phyloP scores from a whole-genome alignment of 2,329 filamentous ascomycete genomes.

The Penicillium janthinellum region DNA sequence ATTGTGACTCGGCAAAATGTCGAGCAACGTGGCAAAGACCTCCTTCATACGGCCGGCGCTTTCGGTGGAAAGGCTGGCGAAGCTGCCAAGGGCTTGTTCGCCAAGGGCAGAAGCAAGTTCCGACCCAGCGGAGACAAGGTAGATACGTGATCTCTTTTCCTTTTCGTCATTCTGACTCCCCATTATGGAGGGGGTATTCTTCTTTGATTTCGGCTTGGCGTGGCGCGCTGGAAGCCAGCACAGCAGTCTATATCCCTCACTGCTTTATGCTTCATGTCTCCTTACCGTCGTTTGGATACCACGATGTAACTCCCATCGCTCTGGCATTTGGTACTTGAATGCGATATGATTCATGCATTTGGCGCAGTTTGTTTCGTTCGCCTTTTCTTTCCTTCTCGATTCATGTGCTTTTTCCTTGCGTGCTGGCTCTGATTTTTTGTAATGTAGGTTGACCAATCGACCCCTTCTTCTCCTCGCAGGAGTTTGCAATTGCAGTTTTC shows the following conservation, averaged over 20 bases:
- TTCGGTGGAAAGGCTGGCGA: slow-evolving; percentile 70
- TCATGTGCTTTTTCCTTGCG: slow-evolving; percentile 5
- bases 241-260: slow-evolving; percentile 13
- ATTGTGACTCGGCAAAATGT: slow-evolving; percentile 63
- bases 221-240: slow-evolving; percentile 16
- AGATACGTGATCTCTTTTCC: slow-evolving; percentile 54
- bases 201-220: slow-evolving; percentile 9
- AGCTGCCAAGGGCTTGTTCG: slow-evolving; percentile 86
- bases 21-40: slow-evolving; percentile 82
- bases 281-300: slow-evolving; percentile 30
- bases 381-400: slow-evolving; percentile 7
- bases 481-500: slow-evolving; percentile 25
- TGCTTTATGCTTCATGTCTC: slow-evolving; percentile 14
- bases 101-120: slow-evolving; percentile 86
- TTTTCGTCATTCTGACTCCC: slow-evolving; percentile 13
- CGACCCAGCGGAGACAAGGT: slow-evolving; percentile 74
- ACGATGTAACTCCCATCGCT: slow-evolving; percentile 33
- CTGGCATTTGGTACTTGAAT: slow-evolving; percentile 30
- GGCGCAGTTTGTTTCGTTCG: slow-evolving; percentile 6
- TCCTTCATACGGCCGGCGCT: slow-evolving; percentile 78
- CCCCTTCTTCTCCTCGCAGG: slow-evolving; percentile 29
- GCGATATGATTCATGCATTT: slow-evolving; percentile 32
- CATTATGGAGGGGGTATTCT: background rate
- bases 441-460: slow-evolving; percentile 36
- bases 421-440: slow-evolving; percentile 34